These are phyloP conservation scores for Ogataea nitratoaversa DNA, from an alignment of 805 yeast genomes.

Conservation along the genomic window DNA sequence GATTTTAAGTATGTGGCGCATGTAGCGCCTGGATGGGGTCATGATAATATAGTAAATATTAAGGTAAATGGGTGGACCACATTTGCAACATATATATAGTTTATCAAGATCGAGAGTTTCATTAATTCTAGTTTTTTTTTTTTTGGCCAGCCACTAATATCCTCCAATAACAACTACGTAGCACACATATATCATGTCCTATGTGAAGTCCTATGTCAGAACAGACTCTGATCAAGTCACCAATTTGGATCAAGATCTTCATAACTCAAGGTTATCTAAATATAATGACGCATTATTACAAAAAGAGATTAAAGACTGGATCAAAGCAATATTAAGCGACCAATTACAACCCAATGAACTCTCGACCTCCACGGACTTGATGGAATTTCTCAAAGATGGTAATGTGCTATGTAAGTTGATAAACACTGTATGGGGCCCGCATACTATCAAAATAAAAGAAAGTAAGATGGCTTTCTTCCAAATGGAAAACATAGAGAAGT, in stretches of 20 bases:
- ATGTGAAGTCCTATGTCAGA: background rate
- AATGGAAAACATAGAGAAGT: slow-evolving; percentile 82
- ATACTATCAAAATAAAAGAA: slow-evolving; percentile 45
- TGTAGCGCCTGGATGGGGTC: no score
- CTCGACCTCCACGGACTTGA: slow-evolving; percentile 35
- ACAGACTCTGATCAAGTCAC: slow-evolving; percentile 25
- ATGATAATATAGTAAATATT: no score
- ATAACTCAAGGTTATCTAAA: slow-evolving; percentile 45
- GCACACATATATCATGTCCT: background rate
- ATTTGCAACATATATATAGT: no score
- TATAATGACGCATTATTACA: slow-evolving; percentile 36
- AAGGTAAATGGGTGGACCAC: no score
- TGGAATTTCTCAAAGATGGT: slow-evolving; percentile 61
- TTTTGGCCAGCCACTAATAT: no score
- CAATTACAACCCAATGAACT: slow-evolving; percentile 18
- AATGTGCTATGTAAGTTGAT: slow-evolving; percentile 44
- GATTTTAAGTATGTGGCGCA: background rate
- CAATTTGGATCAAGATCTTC: slow-evolving; percentile 62
- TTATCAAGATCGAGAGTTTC: no score
- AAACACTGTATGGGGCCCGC: slow-evolving; percentile 36
- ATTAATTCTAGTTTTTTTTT: no score
- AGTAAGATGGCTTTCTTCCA: slow-evolving; percentile 73
- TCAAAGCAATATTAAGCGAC: slow-evolving; percentile 35
- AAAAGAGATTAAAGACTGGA: slow-evolving; percentile 46
- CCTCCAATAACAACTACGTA: no score